Evolutionary conservation across 2,329 filamentous ascomycete species (phyloP), one percentile per base, ranked within the genome.

Genomic region (Fusarium irregulare): DNA sequence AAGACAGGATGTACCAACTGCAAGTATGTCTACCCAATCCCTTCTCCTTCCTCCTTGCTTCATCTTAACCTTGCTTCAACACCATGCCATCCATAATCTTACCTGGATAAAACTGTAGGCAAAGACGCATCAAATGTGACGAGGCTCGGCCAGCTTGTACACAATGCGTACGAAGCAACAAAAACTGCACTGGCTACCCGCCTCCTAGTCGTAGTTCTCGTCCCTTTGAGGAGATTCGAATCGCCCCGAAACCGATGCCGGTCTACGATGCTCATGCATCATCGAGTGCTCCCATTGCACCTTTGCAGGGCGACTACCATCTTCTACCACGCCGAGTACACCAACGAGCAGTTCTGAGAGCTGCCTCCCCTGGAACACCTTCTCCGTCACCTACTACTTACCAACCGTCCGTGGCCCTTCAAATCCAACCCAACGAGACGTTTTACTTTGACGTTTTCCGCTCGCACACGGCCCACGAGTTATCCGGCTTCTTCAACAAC

Each of bases 1-100:
- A 90, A 89, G 80, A 91, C 88, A 2, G 89, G 89, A 42, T 91
- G 89, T 78, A 84, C 83, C 73, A 89, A 88, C 77, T 91, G 89
- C 89, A 91, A 91, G 89, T 91, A 83, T 77, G 88, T 83, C 57
- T 37, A 49, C 37, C 58, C 53, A 42, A 28, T 30, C 46, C 21
- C 28, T 28, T 3, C n/a, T 27, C 46, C 28, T 37, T 30, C 30
- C 23, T 20, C 47, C 20, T 28, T 48, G 27, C 28, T 50, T 44
- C n/a, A 56, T 16, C 57, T 55, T 27, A 37, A 42, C 49, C 25
- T 51, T 56, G 28, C 23, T 63, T 61, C 64, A 64, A 68, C 18
- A 48, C 44, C 13, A 32, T 41, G 25, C 28, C 60, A 56, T 49
- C 25, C 51, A 71, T 53, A 72, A 72, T 65, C 70, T 78, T 56